These are phyloP conservation scores for Zoysia matrella DNA, from an alignment of 202 grass and related monocot genomes.

Conservation along the genomic window DNA sequence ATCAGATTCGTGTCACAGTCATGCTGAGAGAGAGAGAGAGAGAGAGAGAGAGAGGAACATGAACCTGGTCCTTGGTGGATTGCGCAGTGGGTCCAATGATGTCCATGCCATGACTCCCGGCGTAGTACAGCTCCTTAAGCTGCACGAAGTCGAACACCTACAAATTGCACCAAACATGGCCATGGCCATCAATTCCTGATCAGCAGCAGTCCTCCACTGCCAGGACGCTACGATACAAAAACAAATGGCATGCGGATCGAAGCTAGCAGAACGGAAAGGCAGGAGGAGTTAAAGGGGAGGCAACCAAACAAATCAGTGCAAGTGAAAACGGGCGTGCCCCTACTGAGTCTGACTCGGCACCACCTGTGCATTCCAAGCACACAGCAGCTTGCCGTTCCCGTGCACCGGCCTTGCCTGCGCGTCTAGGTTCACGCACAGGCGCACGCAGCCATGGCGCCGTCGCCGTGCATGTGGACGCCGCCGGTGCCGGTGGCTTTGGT, in stretches of 20 bases:
- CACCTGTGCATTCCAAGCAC: neutral
- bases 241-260: neutral
- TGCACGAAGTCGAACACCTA: constrained; percentile 67
- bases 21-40: too few species aligned
- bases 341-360: neutral
- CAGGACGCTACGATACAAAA: neutral
- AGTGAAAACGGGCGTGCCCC: neutral
- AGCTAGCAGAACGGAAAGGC: too few species aligned
- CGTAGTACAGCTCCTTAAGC: constrained; percentile 80
- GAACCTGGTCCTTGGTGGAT: constrained; percentile 36
- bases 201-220: too few species aligned
- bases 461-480: too few species aligned
- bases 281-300: too few species aligned
- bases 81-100: constrained; percentile 58
- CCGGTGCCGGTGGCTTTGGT: too few species aligned
- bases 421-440: too few species aligned
- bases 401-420: too few species aligned
- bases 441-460: too few species aligned
- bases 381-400: neutral
- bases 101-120: constrained; percentile 98
- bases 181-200: constrained; percentile 12
- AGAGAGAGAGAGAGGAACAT: constrained; percentile 9
- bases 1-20: too few species aligned
- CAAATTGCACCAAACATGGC: constrained; percentile 17
- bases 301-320: too few species aligned